Percentiles rank a stretch among this genome's conserved stretches.
These are phyloP conservation scores for Kluyveromyces lactis DNA, from an alignment of 805 yeast species.

Conservation along the genomic window DNA sequence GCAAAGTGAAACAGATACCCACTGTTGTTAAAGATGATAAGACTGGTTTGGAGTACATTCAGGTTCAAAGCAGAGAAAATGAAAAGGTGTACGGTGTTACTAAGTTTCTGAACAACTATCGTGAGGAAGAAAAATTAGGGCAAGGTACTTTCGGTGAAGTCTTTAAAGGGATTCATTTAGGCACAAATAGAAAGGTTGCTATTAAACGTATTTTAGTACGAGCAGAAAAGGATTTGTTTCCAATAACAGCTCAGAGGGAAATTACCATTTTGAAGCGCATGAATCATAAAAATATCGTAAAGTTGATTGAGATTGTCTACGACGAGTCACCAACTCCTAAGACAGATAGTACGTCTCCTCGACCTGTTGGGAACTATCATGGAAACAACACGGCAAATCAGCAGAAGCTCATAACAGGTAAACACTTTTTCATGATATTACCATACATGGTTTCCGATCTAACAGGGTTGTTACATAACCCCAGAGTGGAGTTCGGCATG, in stretches of 20 bases:
- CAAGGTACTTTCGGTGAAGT: slow-evolving; percentile 91
- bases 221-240: slow-evolving; percentile 51
- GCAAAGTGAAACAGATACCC: slow-evolving; percentile 29
- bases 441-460: slow-evolving; percentile 92
- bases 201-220: slow-evolving; percentile 70
- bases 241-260: slow-evolving; percentile 91
- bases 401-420: slow-evolving; percentile 18
- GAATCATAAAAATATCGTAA: slow-evolving; percentile 63
- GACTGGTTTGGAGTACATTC: slow-evolving; percentile 23
- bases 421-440: slow-evolving; percentile 71
- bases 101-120: slow-evolving; percentile 22
- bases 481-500: slow-evolving; percentile 48
- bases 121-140: slow-evolving; percentile 46
- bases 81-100: slow-evolving; percentile 29
- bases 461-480: slow-evolving; percentile 82
- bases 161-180: slow-evolving; percentile 53
- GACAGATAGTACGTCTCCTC: not conserved
- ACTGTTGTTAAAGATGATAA: slow-evolving; percentile 20
- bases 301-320: slow-evolving; percentile 70
- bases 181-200: slow-evolving; percentile 62
- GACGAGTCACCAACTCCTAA: slow-evolving; percentile 31
- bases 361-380: not conserved
- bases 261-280: slow-evolving; percentile 71
- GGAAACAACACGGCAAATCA: slow-evolving; percentile 14
- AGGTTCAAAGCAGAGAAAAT: slow-evolving; percentile 16